A percentile compares a stretch with the other conserved stretches of the same genome.
Conservation (phyloP, 495 filamentous ascomycete genomes). For the Podospora fimiseda region DNA sequence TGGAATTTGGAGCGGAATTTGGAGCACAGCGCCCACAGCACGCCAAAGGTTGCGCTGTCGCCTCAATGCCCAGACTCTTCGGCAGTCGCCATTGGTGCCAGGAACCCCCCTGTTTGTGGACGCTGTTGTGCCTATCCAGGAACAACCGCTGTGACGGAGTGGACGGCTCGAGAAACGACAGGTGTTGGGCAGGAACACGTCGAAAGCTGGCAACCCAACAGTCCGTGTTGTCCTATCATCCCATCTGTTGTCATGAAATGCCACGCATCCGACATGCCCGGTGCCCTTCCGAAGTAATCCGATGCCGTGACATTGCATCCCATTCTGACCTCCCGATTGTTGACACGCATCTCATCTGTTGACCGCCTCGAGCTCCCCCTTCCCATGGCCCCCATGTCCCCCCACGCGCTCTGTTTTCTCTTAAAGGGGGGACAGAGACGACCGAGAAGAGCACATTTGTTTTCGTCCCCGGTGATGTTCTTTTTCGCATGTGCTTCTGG, state of each 20-base stretch:
- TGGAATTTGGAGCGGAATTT: constrained; percentile 7
- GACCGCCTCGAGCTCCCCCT: background rate
- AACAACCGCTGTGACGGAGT: constrained; percentile 11
- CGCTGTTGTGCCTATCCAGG: background rate
- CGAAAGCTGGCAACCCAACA: constrained; percentile 11
- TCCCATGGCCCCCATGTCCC: background rate
- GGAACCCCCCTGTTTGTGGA: constrained; percentile 9
- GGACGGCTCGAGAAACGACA: constrained; percentile 13
- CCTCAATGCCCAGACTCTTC: constrained; percentile 16
- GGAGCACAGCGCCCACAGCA: too few species aligned
- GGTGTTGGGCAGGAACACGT: constrained; percentile 23
- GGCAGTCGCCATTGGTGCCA: constrained; percentile 24
- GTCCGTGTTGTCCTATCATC: constrained; percentile 1
- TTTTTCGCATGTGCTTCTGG: constrained; percentile 10
- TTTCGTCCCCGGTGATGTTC: background rate
- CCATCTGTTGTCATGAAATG: constrained; percentile 4
- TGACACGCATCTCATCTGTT: constrained; percentile 7
- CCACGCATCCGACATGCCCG: constrained; percentile 11
- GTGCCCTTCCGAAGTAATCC: background rate
- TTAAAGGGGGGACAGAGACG: constrained; percentile 6
- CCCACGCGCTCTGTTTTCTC: constrained; percentile 1
- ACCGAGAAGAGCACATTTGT: background rate
- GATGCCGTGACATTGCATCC: background rate
- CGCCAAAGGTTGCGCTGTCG: constrained; percentile 21
- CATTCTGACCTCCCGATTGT: constrained; percentile 1